Evolutionary conservation across 176 grass and related monocot genomes (phyloP).

Genomic region (Secale cereale): DNA sequence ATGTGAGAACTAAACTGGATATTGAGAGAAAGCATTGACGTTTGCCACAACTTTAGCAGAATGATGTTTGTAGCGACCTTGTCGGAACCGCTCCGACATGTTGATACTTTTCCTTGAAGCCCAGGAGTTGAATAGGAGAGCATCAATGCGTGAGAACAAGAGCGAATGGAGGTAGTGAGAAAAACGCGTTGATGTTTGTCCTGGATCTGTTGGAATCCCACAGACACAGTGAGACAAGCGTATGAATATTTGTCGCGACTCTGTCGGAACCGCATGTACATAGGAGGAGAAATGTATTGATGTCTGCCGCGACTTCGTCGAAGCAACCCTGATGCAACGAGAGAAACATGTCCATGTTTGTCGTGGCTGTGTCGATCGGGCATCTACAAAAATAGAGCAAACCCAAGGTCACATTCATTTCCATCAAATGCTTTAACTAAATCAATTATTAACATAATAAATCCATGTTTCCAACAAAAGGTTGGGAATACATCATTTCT

Average conservation of each 20-base stretch:
- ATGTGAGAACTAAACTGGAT: neutral
- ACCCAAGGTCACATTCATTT: neutral
- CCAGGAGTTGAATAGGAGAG: neutral
- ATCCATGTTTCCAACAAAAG: neutral
- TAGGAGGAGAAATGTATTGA: neutral
- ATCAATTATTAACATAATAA: neutral
- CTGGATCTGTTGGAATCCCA: neutral
- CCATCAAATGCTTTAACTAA: too few relatives aligned
- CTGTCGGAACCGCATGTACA: neutral
- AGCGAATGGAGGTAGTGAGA: too few relatives aligned
- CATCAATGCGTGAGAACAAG: neutral
- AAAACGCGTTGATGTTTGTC: neutral
- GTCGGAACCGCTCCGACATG: too few relatives aligned
- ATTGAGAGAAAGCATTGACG: too few relatives aligned
- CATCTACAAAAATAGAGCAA: too few relatives aligned
- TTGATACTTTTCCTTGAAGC: neutral
- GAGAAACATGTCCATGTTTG: too few relatives aligned
- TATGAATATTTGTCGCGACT: neutral
- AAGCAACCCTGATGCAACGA: too few relatives aligned
- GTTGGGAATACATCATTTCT: neutral
- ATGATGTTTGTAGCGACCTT: too few relatives aligned
- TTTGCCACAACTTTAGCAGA: neutral
- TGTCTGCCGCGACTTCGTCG: neutral
- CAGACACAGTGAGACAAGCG: neutral
- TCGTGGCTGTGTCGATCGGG: too few relatives aligned